A percentile compares a stretch with the other conserved stretches of the same genome.
phyloP scores from a whole-genome alignment of 129 eudicot genomes.

The Helichrysum umbraculigerum region DNA sequence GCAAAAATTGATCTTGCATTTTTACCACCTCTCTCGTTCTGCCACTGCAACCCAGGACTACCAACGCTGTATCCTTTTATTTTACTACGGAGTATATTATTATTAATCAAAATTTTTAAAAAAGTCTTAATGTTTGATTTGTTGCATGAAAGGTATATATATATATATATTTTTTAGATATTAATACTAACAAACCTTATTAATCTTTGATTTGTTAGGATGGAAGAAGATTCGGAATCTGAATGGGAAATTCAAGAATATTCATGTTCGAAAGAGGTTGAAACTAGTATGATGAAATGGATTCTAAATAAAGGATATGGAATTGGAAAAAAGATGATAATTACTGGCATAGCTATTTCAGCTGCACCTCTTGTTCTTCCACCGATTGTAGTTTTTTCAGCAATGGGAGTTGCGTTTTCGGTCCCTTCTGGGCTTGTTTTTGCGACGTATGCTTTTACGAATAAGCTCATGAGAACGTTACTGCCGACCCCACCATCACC shows the following conservation, averaged over 20 bases:
- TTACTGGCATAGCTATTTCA: slow-evolving; percentile 62
- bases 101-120: too few species aligned
- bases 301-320: slow-evolving; percentile 43
- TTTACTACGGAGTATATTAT: too few species aligned
- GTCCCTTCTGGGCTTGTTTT: slow-evolving; percentile 67
- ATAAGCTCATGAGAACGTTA: slow-evolving; percentile 64
- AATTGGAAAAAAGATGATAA: slow-evolving; percentile 52
- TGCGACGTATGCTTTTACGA: slow-evolving; percentile 61
- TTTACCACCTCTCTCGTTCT: too few species aligned
- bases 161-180: too few species aligned
- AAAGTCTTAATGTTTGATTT: too few species aligned
- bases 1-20: too few species aligned
- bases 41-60: too few species aligned
- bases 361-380: slow-evolving; percentile 81
- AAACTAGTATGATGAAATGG: slow-evolving; percentile 40
- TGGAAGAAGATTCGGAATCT: slow-evolving; percentile 46
- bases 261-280: slow-evolving; percentile 18
- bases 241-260: slow-evolving; percentile 45
- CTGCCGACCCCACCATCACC: slow-evolving; percentile 41
- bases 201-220: slow-evolving; percentile 22
- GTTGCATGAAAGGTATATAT: too few species aligned
- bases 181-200: neutral
- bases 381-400: slow-evolving; percentile 67
- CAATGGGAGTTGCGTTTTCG: slow-evolving; percentile 64
- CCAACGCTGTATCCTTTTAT: too few species aligned